Base-by-base conservation (phyloP, 805 yeast genomes). In the Torulaspora quercuum region DNA sequence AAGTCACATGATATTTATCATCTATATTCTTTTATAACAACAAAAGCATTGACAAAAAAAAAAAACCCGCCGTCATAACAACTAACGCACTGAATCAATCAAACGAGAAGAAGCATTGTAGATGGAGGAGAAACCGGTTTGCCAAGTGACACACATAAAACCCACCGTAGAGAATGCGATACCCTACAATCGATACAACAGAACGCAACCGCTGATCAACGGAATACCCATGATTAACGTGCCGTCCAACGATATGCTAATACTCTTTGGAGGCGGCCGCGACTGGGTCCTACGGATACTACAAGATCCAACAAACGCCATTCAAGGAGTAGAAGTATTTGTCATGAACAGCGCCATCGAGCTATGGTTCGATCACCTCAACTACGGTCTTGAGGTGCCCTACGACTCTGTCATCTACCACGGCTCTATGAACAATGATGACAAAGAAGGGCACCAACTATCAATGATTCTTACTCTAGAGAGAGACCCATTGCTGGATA, bases 261-360 rank as follows among this genome's bases (percentile, higher is more conserved):
- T 67, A 1, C 45, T 68, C 12, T 60, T 58, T 31, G 73, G 69
- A 3, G 73, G 73, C 3, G 72, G 73, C 1, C 53, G 71, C 19
- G 59, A 65, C 16, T 52, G 67, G 46, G 31, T 49, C 1, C 37
- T 59, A 10, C 43, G 51, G 13, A 19, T 48, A 19, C 34, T 59
- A 8, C 46, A 45, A 10, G 37, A 44, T 14, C 26, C 39, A 16
- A 22, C 30, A 33, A 25, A 13, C 9, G 15, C 31, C 19, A 24
- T 50, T 13, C 54, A 47, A 20, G 25, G 43, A 12, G 53, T 52
- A 7, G 73, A 69, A 35, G 26, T 69, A 3, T 70, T 66, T 45
- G 63, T 65, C 1, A 33, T 69, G 32, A 63, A 61, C 33, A 50
- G 59, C 4, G 57, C 62, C 8, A 43, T 70, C 3, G 45, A 68